A percentile compares a stretch with the other conserved stretches of the same genome.
These are phyloP conservation scores for Gigaspora rosea DNA, from an alignment of 192 early-diverging fungal genomes.

Conservation along the genomic window DNA sequence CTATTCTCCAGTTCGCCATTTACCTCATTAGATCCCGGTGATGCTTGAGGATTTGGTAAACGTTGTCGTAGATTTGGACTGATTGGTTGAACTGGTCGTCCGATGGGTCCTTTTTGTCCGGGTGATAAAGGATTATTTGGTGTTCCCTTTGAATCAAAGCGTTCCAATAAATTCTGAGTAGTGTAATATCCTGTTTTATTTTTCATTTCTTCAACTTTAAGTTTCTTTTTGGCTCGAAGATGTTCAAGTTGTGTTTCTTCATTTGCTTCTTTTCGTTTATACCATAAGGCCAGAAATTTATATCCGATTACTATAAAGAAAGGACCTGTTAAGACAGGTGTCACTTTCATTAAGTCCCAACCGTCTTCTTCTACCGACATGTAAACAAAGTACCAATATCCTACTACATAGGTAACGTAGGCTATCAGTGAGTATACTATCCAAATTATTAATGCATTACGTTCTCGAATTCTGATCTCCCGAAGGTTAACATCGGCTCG, in stretches of 20 bases:
- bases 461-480: slow-evolving; percentile 66
- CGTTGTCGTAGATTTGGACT: not conserved
- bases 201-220: slow-evolving; percentile 90
- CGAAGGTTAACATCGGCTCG: slow-evolving; percentile 63
- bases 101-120: not conserved
- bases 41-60: not conserved
- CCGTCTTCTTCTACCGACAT: slow-evolving; percentile 44
- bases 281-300: slow-evolving; percentile 50
- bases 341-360: slow-evolving; percentile 48
- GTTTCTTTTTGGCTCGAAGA: slow-evolving; percentile 61
- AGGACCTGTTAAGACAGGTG: slow-evolving; percentile 44
- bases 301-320: slow-evolving; percentile 45
- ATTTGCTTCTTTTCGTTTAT: slow-evolving; percentile 50
- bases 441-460: slow-evolving; percentile 54
- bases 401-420: slow-evolving; percentile 56
- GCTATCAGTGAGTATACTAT: slow-evolving; percentile 58
- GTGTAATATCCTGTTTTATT: slow-evolving; percentile 91
- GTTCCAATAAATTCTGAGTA: slow-evolving; percentile 86
- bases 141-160: slow-evolving; percentile 64
- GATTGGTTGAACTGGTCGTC: not conserved
- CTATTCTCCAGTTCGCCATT: not conserved
- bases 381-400: slow-evolving; percentile 52
- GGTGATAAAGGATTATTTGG: not conserved
- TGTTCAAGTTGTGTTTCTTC: slow-evolving; percentile 50
- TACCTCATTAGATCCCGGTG: not conserved